Evolutionary conservation across 208 protist genomes (phyloP).

Genomic region (Trypanosoma mega): DNA sequence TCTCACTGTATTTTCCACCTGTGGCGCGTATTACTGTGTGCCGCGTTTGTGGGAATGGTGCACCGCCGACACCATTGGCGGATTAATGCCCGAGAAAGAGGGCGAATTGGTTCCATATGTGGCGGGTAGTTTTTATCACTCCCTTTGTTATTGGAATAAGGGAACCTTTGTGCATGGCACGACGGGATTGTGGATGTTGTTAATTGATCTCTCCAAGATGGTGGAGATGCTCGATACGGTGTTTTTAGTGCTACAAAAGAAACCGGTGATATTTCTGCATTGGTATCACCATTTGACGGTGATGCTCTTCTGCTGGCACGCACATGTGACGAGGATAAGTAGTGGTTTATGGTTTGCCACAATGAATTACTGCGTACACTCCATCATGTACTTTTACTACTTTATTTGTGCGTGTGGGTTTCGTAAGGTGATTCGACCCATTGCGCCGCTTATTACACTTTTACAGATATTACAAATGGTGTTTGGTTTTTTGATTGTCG

Average conservation of each 20-base stretch:
- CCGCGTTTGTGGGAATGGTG: conserved; percentile 37
- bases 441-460: conserved; percentile 80
- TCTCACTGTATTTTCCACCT: conserved; percentile 72
- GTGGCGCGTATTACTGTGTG: conserved; percentile 57
- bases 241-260: conserved; percentile 82
- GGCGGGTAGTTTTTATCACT: conserved; percentile 44
- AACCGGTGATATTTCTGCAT: conserved; percentile 79
- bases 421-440: conserved; percentile 55
- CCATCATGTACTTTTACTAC: conserved; percentile 96
- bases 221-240: conserved; percentile 73
- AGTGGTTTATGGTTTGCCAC: conserved; percentile 74
- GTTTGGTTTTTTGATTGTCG: conserved; percentile 69
- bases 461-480: conserved; percentile 93
- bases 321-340: conserved; percentile 41
- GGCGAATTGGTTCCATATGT: conserved; percentile 11
- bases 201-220: conserved; percentile 76
- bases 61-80: conserved; percentile 32
- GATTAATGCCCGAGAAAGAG: conserved; percentile 12
- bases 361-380: conserved; percentile 95
- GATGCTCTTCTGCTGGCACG: conserved; percentile 92
- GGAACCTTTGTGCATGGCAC: conserved; percentile 57
- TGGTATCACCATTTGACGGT: conserved; percentile 93
- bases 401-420: conserved; percentile 61
- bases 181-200: conserved; percentile 47
- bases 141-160: conserved; percentile 50